phyloP scores from a whole-genome alignment of 2,329 filamentous ascomycete species.

The Hymenoscyphus albidus region DNA sequence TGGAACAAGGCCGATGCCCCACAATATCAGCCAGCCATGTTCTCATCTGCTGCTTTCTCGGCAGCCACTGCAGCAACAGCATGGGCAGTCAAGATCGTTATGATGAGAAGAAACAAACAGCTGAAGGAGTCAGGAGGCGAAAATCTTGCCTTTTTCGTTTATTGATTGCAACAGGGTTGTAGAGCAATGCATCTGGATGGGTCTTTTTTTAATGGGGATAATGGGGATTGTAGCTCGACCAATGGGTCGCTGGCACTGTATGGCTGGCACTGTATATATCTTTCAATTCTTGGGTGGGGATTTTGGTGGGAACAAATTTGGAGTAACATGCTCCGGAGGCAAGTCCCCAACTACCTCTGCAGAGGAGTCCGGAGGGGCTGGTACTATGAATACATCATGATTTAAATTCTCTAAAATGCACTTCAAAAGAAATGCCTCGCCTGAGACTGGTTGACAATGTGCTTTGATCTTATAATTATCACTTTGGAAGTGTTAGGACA shows the following conservation, averaged over 20 bases:
- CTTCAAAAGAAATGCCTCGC: too few relatives aligned
- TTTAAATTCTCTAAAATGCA: not conserved
- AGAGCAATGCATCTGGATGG: not conserved
- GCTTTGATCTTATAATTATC: not conserved
- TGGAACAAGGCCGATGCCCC: slow-evolving; percentile 32
- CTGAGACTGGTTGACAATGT: too few relatives aligned
- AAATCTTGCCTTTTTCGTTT: slow-evolving; percentile 19
- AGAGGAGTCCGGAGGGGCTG: not conserved
- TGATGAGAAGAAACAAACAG: slow-evolving; percentile 36
- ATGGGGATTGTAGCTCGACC: not conserved
- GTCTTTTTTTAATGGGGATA: not conserved
- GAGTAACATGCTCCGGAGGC: not conserved
- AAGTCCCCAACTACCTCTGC: not conserved
- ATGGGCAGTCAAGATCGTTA: slow-evolving; percentile 36
- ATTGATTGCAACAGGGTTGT: slow-evolving; percentile 10
- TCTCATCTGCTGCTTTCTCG: slow-evolving; percentile 34
- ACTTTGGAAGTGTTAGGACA: too few relatives aligned
- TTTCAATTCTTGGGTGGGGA: not conserved
- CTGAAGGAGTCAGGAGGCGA: slow-evolving; percentile 18
- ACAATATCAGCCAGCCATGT: slow-evolving; percentile 35
- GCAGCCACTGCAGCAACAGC: slow-evolving; percentile 34
- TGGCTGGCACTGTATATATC: not conserved
- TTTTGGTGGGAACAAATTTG: not conserved
- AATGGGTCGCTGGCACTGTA: not conserved
- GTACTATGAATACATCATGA: not conserved